These are phyloP conservation scores for Parachaetomium inaequale DNA, from an alignment of 495 filamentous ascomycete genomes.

Conservation along the genomic window DNA sequence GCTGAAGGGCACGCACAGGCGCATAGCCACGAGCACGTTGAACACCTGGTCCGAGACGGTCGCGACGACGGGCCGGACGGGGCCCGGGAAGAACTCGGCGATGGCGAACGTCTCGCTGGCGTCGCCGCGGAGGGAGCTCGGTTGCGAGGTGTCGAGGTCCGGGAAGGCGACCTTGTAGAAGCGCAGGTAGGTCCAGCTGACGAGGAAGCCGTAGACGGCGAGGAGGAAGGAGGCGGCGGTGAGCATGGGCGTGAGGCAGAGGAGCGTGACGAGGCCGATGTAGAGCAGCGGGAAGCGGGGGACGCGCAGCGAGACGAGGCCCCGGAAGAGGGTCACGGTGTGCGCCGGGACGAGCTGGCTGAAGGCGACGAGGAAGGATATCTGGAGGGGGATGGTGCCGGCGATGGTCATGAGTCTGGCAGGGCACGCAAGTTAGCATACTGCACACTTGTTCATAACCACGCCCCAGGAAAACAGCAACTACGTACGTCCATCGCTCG, in stretches of 20 bases:
- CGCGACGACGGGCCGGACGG: conserved; percentile 71
- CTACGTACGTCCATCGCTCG: conserved; percentile 63
- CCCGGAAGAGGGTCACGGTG: conserved; percentile 89
- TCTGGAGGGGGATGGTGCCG: conserved; percentile 84
- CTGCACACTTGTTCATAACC: neutral
- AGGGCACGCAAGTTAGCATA: conserved; percentile 18
- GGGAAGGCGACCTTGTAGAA: conserved; percentile 79
- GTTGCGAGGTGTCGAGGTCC: conserved; percentile 61
- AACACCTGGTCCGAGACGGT: conserved; percentile 72
- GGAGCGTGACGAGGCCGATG: conserved; percentile 68
- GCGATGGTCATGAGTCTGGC: conserved; percentile 71
- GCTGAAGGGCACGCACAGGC: conserved; percentile 82
- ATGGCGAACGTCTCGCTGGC: conserved; percentile 95
- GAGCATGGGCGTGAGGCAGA: conserved; percentile 75
- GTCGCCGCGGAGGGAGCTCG: conserved; percentile 67
- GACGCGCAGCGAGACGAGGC: conserved; percentile 83
- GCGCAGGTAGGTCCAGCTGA: conserved; percentile 92
- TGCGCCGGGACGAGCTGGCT: conserved; percentile 97
- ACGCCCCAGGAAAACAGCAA: neutral
- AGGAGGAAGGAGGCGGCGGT: conserved; percentile 82
- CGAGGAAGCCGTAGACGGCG: conserved; percentile 75
- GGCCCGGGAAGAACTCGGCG: conserved; percentile 90
- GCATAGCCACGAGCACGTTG: conserved; percentile 64
- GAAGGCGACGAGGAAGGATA: conserved; percentile 93
- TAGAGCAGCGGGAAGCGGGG: conserved; percentile 85